Base-by-base conservation (phyloP, 164 flowering plant species). In the Santalum album region DNA sequence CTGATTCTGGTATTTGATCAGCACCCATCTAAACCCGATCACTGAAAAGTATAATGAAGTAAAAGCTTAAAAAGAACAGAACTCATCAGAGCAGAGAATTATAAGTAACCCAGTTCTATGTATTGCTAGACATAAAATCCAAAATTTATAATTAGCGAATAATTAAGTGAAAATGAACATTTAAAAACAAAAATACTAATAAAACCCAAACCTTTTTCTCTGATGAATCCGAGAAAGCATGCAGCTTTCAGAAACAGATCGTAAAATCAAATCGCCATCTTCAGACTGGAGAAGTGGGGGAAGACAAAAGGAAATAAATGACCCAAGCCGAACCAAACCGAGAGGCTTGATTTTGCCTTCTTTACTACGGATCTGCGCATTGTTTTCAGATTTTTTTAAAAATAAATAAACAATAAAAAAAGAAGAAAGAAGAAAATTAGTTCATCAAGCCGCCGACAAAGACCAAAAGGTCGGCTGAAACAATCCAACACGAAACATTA, bases 401-500 rank as follows among this genome's bases (percentile, higher is more conserved):
- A n/a, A n/a, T n/a, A n/a, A n/a, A n/a, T n/a, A n/a, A n/a, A n/a
- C n/a, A n/a, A n/a, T n/a, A n/a, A n/a, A n/a, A n/a, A n/a, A n/a
- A n/a, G n/a, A n/a, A n/a, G n/a, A n/a, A n/a, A n/a, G n/a, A n/a
- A 46, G 24, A 49, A 58, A 17, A 42, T 17, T 12, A 35, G n/a
- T n/a, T n/a, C n/a, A 42, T 47, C 20, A 38, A 51, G 21, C 17
- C 43, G 75, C 67, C 67, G 72, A 75, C 75, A 39, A 51, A 51
- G 20, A 43, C 46, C 45, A 49, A 58, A 61, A 76, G 65, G 84
- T 71, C 78, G 80, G 78, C 75, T 66, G n/a, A n/a, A n/a, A n/a
- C n/a, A n/a, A n/a, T n/a, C n/a, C n/a, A n/a, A 65, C 60, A 55
- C 51, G 59, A 62, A 57, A 57, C 26, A 42, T 59, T n/a, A 53